phyloP scores from a whole-genome alignment of 768 basidiomycete genomes.

The Mycena olivaceomarginata region DNA sequence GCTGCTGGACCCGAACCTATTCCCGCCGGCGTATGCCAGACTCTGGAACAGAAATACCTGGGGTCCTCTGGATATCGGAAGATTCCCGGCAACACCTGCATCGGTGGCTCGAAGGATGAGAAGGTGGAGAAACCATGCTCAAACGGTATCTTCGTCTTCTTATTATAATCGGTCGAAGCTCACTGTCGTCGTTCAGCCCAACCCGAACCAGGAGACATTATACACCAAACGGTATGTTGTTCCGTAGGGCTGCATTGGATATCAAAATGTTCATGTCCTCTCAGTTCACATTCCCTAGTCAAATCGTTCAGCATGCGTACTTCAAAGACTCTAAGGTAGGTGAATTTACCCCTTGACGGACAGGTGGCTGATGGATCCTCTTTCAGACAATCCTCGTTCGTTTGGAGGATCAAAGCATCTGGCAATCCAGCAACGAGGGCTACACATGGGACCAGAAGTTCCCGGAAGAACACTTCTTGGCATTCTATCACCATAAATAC shows the following conservation, averaged over 20 bases:
- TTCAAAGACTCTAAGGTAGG: slow-evolving; percentile 86
- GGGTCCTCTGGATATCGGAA: slow-evolving; percentile 95
- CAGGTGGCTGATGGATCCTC: slow-evolving; percentile 24
- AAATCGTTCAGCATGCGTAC: slow-evolving; percentile 87
- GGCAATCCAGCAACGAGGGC: slow-evolving; percentile 98
- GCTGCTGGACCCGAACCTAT: slow-evolving; percentile 93
- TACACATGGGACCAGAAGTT: slow-evolving; percentile 88
- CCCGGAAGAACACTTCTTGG: slow-evolving; percentile 81
- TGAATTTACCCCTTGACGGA: slow-evolving; percentile 42
- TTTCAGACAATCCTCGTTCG: slow-evolving; percentile 88
- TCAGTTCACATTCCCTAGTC: slow-evolving; percentile 80
- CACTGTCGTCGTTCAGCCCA: slow-evolving; percentile 69
- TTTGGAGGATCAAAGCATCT: slow-evolving; percentile 84
- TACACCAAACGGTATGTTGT: slow-evolving; percentile 81
- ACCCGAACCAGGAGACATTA: slow-evolving; percentile 86
- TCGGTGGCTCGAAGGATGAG: slow-evolving; percentile 85
- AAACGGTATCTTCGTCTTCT: slow-evolving; percentile 71
- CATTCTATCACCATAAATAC: slow-evolving; percentile 92
- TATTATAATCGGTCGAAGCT: slow-evolving; percentile 2
- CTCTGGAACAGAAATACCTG: slow-evolving; percentile 76
- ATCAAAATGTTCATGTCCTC: slow-evolving; percentile 6
- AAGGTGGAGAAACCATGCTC: slow-evolving; percentile 85
- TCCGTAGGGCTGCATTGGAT: not conserved
- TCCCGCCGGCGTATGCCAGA: slow-evolving; percentile 82
- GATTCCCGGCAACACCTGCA: slow-evolving; percentile 95